These are phyloP conservation scores for Teunomyces pallodes DNA, from an alignment of 805 yeast genomes.

Conservation along the genomic window DNA sequence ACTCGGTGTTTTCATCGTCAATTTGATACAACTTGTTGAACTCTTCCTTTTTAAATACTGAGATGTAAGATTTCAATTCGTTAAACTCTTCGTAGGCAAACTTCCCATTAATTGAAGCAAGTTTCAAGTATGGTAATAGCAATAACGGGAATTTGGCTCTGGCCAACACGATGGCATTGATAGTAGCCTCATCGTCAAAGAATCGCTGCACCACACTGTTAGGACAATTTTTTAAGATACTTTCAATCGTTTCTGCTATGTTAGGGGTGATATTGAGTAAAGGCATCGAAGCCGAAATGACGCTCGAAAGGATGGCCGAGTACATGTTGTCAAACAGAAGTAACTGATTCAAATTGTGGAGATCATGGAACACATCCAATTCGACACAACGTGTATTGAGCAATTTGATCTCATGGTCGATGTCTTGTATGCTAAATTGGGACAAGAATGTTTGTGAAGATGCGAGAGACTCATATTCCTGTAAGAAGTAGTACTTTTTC, in stretches of 20 bases:
- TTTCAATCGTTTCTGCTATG: conserved; percentile 40
- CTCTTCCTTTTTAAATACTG: conserved; percentile 37
- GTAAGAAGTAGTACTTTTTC: conserved; percentile 47
- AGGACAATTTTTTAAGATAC: conserved; percentile 45
- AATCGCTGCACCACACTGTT: conserved; percentile 42
- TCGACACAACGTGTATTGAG: conserved; percentile 40
- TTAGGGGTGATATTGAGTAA: conserved; percentile 46
- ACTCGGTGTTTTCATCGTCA: conserved; percentile 52
- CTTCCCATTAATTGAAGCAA: conserved; percentile 61
- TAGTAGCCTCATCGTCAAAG: conserved; percentile 44
- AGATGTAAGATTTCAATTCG: conserved; percentile 61
- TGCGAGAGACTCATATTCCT: conserved; percentile 29
- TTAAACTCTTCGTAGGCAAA: conserved; percentile 65
- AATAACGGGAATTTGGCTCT: conserved; percentile 75
- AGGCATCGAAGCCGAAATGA: conserved; percentile 47
- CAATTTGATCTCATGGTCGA: conserved; percentile 20
- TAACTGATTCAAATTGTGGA: conserved; percentile 39
- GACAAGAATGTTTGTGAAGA: conserved; percentile 1
- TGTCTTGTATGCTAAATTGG: conserved; percentile 5
- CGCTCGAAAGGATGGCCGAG: conserved; percentile 47
- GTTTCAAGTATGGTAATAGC: conserved; percentile 56
- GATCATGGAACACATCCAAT: conserved; percentile 45
- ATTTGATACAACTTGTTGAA: conserved; percentile 41
- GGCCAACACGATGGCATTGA: conserved; percentile 48
- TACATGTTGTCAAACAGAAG: conserved; percentile 51